Evolutionary conservation across 225 moss, liverwort and hornwort species (phyloP), one percentile per base, ranked within the genome.

Genomic region (Marchantia paleacea): DNA sequence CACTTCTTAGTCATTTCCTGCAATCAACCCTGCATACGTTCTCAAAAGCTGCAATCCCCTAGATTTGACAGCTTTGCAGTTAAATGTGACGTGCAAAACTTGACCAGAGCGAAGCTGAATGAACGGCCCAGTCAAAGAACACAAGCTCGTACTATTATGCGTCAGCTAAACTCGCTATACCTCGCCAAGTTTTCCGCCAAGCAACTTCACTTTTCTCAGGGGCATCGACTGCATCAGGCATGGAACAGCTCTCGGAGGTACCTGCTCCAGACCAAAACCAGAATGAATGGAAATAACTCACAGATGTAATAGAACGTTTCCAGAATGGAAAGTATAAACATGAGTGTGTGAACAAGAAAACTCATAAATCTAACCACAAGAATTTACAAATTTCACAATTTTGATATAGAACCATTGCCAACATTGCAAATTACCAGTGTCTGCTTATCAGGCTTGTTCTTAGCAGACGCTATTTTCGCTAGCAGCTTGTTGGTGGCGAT

Each of bases 171-270:
- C 39, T 39, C 39, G 39, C 22, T 16, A 18, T 86, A 97, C 95
- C 93, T 97, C 93, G 81, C 97, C 97, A 77, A 97, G 93, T 83
- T 97, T 97, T 78, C 97, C 97, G 69, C 97, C 97, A 26, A 97
- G 89, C 81, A 97, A 89, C 84, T 95, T 94, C 69, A 97, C 91
- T 81, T 95, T 97, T 81, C 92, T 97, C 68, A 97, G 81, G 65
- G 97, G 93, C 81, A 97, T 93, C 24, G 86, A 85, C 83, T 95
- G 81, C 95, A 97, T 97, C 50, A 97, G 90, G 65, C 91, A 89
- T 77, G 89, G 85, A 52, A 97, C 95, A 18, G 95, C 89, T 75
- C 97, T 91, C 39, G 97, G 97, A 53, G 97, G 97, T 77, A 97
- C 88, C 94, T 97, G 90, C 57, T 76, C 60, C 58, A 60, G 39